Percentiles rank a stretch among this genome's conserved stretches.
phyloP scores from a whole-genome alignment of 2,329 filamentous ascomycete species.

The Dothideomycetes sp. region DNA sequence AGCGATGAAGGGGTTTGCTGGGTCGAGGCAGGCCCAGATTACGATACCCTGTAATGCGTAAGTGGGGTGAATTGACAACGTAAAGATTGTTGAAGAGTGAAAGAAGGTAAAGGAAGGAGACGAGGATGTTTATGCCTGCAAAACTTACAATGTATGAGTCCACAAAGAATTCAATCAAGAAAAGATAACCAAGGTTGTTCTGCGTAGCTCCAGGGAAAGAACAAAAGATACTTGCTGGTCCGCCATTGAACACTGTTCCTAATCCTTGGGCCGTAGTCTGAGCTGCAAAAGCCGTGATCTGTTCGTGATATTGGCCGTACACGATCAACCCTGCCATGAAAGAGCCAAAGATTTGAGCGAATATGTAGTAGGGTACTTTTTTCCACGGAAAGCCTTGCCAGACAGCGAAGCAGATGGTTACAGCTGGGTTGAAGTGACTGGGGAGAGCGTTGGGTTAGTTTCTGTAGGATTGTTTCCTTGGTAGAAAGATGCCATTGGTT shows the following conservation, averaged over 20 bases:
- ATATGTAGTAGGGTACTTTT: constrained; percentile 50
- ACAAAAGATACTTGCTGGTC: constrained; percentile 47
- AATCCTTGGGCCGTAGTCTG: constrained; percentile 31
- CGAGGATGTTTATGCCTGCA: too few species aligned
- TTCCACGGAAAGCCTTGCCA: constrained; percentile 50
- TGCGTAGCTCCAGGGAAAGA: constrained; percentile 44
- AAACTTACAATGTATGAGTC: constrained; percentile 43
- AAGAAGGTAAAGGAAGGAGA: background rate
- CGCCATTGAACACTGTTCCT: constrained; percentile 37
- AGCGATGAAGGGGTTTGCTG: constrained; percentile 49
- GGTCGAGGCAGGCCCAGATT: constrained; percentile 51
- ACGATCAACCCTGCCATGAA: constrained; percentile 48
- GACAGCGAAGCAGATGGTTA: constrained; percentile 32
- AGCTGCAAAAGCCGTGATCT: constrained; percentile 36
- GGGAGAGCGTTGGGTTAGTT: too few species aligned
- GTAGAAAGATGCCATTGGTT: too few species aligned
- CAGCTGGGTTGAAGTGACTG: constrained; percentile 26
- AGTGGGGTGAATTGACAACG: background rate
- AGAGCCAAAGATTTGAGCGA: constrained; percentile 47
- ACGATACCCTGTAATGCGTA: constrained; percentile 34
- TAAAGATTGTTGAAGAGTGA: too few species aligned
- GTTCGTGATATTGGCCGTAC: constrained; percentile 48
- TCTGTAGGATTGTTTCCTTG: too few species aligned
- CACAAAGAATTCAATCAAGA: constrained; percentile 52
- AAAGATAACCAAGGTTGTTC: constrained; percentile 47